phyloP scores from a whole-genome alignment of 129 eudicot species.

The Escallonia rubra region DNA sequence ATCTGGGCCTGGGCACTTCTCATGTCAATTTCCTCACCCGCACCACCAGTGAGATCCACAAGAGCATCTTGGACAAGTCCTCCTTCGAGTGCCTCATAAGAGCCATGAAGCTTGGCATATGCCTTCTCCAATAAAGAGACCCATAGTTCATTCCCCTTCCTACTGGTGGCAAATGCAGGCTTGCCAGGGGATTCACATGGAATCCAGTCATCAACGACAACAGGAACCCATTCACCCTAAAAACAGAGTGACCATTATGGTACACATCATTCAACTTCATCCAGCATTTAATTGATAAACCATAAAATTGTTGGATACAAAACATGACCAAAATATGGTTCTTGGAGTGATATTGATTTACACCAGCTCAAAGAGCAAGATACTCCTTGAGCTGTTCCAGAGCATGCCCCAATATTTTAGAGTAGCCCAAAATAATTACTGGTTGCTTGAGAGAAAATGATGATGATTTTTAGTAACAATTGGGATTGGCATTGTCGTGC shows the following conservation, averaged over 20 bases:
- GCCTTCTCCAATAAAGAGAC: slow-evolving; percentile 93
- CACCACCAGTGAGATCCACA: slow-evolving; percentile 99
- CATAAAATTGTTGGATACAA: not conserved
- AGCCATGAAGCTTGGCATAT: slow-evolving; percentile 96
- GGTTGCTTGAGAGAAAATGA: too few relatives aligned
- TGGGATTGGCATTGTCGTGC: too few relatives aligned
- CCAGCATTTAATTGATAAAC: not conserved
- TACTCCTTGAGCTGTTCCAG: not conserved
- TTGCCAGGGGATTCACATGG: slow-evolving; percentile 96
- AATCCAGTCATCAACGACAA: slow-evolving; percentile 96
- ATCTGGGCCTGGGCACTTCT: slow-evolving; percentile 96
- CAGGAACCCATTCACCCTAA: slow-evolving; percentile 99
- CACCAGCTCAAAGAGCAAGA: not conserved
- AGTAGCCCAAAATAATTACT: too few relatives aligned
- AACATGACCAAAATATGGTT: too few relatives aligned
- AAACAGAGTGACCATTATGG: slow-evolving; percentile 1
- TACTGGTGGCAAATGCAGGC: slow-evolving; percentile 98
- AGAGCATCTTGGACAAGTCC: slow-evolving; percentile 99
- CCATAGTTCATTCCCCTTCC: slow-evolving; percentile 89
- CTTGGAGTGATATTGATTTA: too few relatives aligned
- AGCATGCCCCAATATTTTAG: too few relatives aligned
- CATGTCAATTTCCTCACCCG: slow-evolving; percentile 99
- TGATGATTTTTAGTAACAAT: too few relatives aligned
- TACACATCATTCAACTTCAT: not conserved
- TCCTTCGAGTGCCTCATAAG: slow-evolving; percentile 98